Base-by-base conservation (phyloP, 495 filamentous ascomycete species). In the Daldinia caldariorum region DNA sequence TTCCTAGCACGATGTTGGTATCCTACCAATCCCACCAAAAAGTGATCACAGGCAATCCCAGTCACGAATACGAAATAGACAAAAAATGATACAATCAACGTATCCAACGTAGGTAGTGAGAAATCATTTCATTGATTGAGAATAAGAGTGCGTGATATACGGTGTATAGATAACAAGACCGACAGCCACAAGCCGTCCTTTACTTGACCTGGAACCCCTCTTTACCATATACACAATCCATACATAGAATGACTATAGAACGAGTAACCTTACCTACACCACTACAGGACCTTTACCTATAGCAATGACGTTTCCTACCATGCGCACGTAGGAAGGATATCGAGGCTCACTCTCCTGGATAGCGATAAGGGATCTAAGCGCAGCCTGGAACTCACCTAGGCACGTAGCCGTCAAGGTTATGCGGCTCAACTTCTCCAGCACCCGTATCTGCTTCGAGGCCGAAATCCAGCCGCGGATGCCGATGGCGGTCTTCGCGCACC, bases 301-400 rank as follows among this genome's bases (percentile, higher is more conserved):
- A 22, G 43, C 22, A 16, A 47, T 47, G 4, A 20, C 43, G 18
- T 47, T 47, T 12, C 43, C 43, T 47, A 22, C 8, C 9, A 22
- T 9, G 16, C 22, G 43, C 6, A 47, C 43, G 43, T 47, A 22
- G 16, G 18, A 20, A 22, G 43, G 43, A 10, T 47, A 47, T 8
- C 18, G 43, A 47, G 43, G 18, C 9, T 47, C 43, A 22, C 4
- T 20, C 43, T 47, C 50, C 37, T 58, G 12, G 50, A 56, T 31
- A 50, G 37, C 8, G 20, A 22, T 35, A 53, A 53, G 50, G 22
- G 54, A 29, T 45, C 41, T 49, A 20, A 65, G 41, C n/a, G 43
- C 26, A 60, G 16, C 14, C 4, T 31, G 39, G 38, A 65, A 70
- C 67, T 70, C 67, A 64, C 67, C 56, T 65, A 35, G n/a, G 34